Conservation (phyloP, 805 yeast species). For the Phaffomyces thermotolerans region DNA sequence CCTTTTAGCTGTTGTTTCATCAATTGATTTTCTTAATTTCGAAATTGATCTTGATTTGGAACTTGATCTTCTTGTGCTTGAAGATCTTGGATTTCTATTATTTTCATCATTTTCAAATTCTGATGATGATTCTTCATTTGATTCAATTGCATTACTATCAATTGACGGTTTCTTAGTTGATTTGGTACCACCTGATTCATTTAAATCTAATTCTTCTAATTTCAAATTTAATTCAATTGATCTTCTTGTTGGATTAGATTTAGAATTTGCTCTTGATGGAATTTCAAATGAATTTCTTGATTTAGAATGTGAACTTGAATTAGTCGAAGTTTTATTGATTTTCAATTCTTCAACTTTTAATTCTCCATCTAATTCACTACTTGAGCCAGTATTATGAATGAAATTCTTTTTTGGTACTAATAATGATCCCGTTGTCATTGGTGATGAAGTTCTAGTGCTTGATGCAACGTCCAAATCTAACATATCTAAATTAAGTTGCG, state of each 20-base stretch:
- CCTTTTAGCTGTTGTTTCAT: constrained; percentile 7
- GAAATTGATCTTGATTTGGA: constrained; percentile 11
- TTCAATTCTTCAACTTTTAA: constrained; percentile 18
- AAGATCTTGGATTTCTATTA: constrained; percentile 8
- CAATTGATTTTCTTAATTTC: constrained; percentile 2
- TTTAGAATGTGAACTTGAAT: not conserved
- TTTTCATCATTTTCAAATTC: not conserved
- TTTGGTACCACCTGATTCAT: not conserved
- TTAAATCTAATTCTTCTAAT: constrained; percentile 17
- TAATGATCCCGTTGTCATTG: not conserved
- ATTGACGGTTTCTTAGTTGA: too few relatives aligned
- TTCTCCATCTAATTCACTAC: constrained; percentile 8
- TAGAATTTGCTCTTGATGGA: not conserved
- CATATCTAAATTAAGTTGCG: constrained; percentile 15
- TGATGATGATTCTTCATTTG: constrained; percentile 6
- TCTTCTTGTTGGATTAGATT: constrained; percentile 1
- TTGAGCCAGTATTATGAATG: not conserved
- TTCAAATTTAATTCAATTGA: constrained; percentile 14
- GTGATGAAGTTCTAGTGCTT: not conserved
- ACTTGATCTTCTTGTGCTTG: constrained; percentile 10
- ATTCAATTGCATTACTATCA: constrained; percentile 1
- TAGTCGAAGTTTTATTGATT: not conserved
- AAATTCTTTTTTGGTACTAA: constrained; percentile 1
- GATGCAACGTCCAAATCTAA: constrained; percentile 13
- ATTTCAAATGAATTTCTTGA: not conserved